phyloP scores from a whole-genome alignment of 164 flowering plant species.

The Magnolia officinalis region DNA sequence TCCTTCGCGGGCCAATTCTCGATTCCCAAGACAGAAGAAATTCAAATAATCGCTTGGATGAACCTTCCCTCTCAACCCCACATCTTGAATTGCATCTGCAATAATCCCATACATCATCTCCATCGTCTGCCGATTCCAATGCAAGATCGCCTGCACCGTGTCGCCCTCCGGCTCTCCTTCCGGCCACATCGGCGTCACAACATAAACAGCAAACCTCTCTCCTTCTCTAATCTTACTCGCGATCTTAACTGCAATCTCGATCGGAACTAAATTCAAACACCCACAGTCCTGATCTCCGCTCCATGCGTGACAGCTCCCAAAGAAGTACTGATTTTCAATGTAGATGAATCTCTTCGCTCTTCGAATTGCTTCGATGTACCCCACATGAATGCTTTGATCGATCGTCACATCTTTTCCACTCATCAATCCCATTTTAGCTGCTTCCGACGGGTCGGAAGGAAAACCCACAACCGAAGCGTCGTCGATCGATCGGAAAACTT shows the following conservation, averaged over 20 bases:
- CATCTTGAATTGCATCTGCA: conserved; percentile 34
- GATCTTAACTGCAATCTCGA: conserved; percentile 66
- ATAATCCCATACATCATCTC: conserved; percentile 76
- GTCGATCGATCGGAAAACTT: conserved; percentile 66
- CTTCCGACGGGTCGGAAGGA: conserved; percentile 32
- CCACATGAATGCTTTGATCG: conserved; percentile 68
- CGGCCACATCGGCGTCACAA: conserved; percentile 82
- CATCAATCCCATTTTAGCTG: conserved; percentile 40
- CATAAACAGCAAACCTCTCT: conserved; percentile 58
- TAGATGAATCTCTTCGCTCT: conserved; percentile 64
- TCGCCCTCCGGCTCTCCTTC: conserved; percentile 64
- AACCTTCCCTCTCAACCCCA: conserved; percentile 19
- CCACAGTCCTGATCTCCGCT: conserved; percentile 32
- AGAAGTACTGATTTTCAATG: conserved; percentile 73
- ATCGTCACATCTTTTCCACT: conserved; percentile 50
- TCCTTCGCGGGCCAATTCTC: conserved; percentile 32
- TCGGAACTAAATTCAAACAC: conserved; percentile 59
- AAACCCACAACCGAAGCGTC: conserved; percentile 51
- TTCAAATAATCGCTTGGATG: conserved; percentile 49
- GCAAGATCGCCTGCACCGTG: conserved; percentile 62
- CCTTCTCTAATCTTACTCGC: conserved; percentile 62
- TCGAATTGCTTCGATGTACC: conserved; percentile 63
- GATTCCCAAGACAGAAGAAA: conserved; percentile 69
- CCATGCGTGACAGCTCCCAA: conserved; percentile 70
- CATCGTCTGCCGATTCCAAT: conserved; percentile 73